These are phyloP conservation scores for Malassezia vespertilionis DNA, from an alignment of 1,284 basidiomycete genomes.

Conservation along the genomic window DNA sequence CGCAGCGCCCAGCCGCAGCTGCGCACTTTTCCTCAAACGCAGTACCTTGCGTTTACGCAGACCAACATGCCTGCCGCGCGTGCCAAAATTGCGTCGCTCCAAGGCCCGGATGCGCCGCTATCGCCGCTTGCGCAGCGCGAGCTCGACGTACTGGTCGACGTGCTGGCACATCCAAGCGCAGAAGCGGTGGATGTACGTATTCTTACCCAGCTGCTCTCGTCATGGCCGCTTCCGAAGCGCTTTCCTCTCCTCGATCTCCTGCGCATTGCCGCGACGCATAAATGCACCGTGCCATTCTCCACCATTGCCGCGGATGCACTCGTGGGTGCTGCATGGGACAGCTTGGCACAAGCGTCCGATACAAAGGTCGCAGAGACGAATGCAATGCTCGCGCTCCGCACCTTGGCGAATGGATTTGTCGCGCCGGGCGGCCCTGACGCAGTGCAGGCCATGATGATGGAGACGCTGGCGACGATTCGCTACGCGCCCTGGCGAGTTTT, in stretches of 20 bases:
- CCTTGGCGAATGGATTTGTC: conserved; percentile 64
- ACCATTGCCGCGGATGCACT: conserved; percentile 59
- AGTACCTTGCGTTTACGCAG: conserved; percentile 65
- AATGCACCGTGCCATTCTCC: conserved; percentile 51
- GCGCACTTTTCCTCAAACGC: conserved; percentile 30
- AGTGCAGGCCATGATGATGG: conserved; percentile 36
- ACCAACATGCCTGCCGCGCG: conserved; percentile 78
- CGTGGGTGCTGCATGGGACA: conserved; percentile 60
- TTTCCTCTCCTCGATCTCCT: conserved; percentile 87
- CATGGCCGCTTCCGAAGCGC: conserved; percentile 68
- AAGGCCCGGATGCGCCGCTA: conserved; percentile 56
- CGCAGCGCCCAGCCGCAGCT: conserved; percentile 23
- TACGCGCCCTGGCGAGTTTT: conserved; percentile 47
- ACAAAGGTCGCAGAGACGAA: conserved; percentile 71
- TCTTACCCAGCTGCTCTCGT: conserved; percentile 54
- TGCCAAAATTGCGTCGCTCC: conserved; percentile 69
- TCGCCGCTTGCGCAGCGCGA: conserved; percentile 60
- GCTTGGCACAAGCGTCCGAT: conserved; percentile 48
- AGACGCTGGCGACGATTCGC: conserved; percentile 43
- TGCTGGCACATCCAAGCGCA: conserved; percentile 50
- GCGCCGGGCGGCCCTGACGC: conserved; percentile 42
- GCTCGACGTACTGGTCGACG: conserved; percentile 59
- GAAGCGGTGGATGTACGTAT: conserved; percentile 19
- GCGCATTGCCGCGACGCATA: conserved; percentile 62
- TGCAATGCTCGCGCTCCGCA: conserved; percentile 68